These are phyloP conservation scores for Alopecurus myosuroides DNA, from an alignment of 176 grass and related monocot species.

Conservation along the genomic window DNA sequence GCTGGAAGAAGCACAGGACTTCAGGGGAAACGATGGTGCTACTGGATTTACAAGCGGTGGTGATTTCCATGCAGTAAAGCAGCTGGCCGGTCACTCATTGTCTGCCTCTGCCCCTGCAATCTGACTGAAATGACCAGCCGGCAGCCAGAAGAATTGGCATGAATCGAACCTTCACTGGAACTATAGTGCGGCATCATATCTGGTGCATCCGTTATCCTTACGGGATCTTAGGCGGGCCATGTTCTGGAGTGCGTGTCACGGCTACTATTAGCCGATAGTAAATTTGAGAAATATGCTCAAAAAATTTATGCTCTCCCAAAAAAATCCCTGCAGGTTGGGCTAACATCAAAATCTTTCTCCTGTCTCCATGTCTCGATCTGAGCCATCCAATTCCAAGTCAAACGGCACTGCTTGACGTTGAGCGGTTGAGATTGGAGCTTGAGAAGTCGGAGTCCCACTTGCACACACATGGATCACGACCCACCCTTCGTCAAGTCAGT, in stretches of 20 bases:
- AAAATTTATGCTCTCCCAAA: too few relatives aligned
- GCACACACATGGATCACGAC: background rate
- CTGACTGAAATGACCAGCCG: background rate
- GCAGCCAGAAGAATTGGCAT: background rate
- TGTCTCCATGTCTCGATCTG: background rate
- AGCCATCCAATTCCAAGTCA: background rate
- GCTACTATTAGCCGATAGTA: too few relatives aligned
- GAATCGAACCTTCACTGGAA: background rate
- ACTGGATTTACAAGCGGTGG: background rate
- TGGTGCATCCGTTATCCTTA: background rate
- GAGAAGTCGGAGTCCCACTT: background rate
- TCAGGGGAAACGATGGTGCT: too few relatives aligned
- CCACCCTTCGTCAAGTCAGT: background rate
- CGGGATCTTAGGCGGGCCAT: too few relatives aligned
- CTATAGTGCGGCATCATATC: background rate
- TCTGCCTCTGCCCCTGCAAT: background rate
- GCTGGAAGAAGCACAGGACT: too few relatives aligned
- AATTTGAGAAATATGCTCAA: too few relatives aligned
- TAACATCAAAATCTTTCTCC: too few relatives aligned
- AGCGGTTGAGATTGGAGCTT: background rate
- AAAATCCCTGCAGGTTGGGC: too few relatives aligned
- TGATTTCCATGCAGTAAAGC: background rate
- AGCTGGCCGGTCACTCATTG: background rate
- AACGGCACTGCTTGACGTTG: background rate
- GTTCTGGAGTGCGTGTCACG: background rate